Conservation (phyloP, 2,329 filamentous ascomycete species). For the Biscogniauxia marginata region DNA sequence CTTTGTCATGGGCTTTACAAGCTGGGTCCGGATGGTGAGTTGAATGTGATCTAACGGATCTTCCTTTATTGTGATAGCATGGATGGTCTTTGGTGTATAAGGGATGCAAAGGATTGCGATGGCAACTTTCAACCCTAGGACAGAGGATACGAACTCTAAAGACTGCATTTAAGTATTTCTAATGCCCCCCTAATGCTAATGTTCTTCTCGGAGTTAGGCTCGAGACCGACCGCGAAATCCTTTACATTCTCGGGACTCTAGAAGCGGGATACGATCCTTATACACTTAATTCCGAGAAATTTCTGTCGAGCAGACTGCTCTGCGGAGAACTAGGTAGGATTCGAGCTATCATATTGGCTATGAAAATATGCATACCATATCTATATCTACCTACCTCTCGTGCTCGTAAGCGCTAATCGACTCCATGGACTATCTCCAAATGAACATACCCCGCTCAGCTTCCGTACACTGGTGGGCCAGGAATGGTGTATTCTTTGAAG, state of each 20-base stretch:
- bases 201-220: neutral
- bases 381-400: neutral
- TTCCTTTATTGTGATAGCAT: neutral
- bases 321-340: neutral
- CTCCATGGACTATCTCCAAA: neutral
- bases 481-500: conserved; percentile 37
- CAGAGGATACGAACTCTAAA: neutral
- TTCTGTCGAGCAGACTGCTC: neutral
- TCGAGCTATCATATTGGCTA: neutral
- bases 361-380: neutral
- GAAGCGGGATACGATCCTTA: neutral
- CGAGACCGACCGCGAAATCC: neutral
- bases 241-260: neutral
- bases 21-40: neutral
- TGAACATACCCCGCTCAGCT: conserved; percentile 6
- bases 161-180: neutral
- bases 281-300: neutral
- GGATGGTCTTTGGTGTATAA: neutral
- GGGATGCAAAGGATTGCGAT: neutral
- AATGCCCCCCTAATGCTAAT: neutral
- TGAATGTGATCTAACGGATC: neutral
- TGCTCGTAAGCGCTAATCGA: neutral
- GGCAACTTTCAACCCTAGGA: neutral
- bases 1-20: neutral
- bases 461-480: conserved; percentile 36